These are phyloP conservation scores for Malassezia psittaci DNA, from an alignment of 1,284 basidiomycete genomes.

Conservation along the genomic window DNA sequence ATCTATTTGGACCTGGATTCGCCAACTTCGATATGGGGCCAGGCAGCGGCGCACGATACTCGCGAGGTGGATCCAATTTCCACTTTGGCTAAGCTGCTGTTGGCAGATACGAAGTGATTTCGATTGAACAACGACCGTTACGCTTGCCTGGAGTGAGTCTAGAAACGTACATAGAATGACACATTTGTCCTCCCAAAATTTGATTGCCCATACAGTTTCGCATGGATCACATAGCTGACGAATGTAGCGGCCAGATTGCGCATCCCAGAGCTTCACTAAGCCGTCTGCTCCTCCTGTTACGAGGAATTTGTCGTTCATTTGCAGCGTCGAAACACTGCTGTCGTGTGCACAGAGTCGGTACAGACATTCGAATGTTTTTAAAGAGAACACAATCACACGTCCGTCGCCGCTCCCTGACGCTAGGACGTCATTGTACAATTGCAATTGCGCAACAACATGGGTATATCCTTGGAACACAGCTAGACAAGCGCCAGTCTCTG, in stretches of 20 bases:
- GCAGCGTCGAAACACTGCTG: conserved; percentile 78
- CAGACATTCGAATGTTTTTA: conserved; percentile 54
- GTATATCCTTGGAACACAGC: conserved; percentile 87
- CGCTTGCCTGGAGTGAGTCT: conserved; percentile 51
- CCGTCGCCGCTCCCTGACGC: conserved; percentile 89
- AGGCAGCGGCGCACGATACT: conserved; percentile 14
- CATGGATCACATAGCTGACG: conserved; percentile 39
- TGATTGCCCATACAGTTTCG: conserved; percentile 80
- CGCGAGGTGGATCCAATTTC: conserved; percentile 6
- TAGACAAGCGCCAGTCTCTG: conserved; percentile 64
- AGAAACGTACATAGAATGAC: conserved; percentile 60
- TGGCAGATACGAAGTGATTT: conserved; percentile 54
- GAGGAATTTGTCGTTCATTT: conserved; percentile 60
- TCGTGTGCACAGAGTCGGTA: conserved; percentile 58
- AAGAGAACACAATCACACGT: conserved; percentile 76
- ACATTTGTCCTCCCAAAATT: conserved; percentile 65
- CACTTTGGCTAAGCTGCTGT: conserved; percentile 8
- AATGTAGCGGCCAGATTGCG: conserved; percentile 37
- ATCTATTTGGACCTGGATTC: conserved; percentile 28
- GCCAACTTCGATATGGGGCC: conserved; percentile 27
- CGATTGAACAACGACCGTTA: conserved; percentile 74
- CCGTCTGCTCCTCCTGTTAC: conserved; percentile 75
- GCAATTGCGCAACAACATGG: conserved; percentile 83
- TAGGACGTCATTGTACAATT: conserved; percentile 63
- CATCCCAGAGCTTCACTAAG: conserved; percentile 69